phyloP scores from a whole-genome alignment of 208 protist species.

The Spironucleus salmonicida region DNA sequence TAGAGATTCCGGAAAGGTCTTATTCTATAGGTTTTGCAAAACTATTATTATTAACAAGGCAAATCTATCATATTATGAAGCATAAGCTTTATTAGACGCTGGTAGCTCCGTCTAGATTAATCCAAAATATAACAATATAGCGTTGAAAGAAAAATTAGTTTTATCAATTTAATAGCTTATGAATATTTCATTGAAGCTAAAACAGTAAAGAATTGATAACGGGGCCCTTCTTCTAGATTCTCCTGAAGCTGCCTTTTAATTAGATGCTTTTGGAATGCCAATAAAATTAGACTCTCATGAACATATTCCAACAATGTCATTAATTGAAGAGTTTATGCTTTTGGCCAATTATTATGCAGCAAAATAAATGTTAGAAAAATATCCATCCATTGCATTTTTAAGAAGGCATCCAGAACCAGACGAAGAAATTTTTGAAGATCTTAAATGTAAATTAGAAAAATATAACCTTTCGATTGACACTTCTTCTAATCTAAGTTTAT shows the following conservation, averaged over 20 bases:
- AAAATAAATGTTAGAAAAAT: constrained; percentile 49
- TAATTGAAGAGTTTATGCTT: constrained; percentile 87
- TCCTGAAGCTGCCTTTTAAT: constrained; percentile 50
- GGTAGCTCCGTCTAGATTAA: no score
- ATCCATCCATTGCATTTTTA: constrained; percentile 55
- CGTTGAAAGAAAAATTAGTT: no score
- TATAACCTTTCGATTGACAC: constrained; percentile 36
- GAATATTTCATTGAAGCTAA: no score
- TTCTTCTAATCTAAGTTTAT: constrained; percentile 22
- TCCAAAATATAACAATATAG: no score
- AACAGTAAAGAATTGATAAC: constrained; percentile 48
- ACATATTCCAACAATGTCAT: constrained; percentile 66
- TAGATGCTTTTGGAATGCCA: constrained; percentile 50
- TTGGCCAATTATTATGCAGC: constrained; percentile 73
- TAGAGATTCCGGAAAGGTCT: no score
- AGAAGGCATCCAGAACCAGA: constrained; percentile 58
- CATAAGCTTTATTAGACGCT: no score
- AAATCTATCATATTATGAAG: no score
- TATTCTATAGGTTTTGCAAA: no score
- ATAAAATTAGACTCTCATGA: constrained; percentile 67
- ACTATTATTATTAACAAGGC: no score
- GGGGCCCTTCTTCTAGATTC: constrained; percentile 54
- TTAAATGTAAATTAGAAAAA: not conserved
- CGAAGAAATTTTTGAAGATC: constrained; percentile 32
- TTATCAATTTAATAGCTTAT: no score